Evolutionary conservation across 2,329 filamentous ascomycete species (phyloP).

Genomic region (Cladophialophora yegresii): DNA sequence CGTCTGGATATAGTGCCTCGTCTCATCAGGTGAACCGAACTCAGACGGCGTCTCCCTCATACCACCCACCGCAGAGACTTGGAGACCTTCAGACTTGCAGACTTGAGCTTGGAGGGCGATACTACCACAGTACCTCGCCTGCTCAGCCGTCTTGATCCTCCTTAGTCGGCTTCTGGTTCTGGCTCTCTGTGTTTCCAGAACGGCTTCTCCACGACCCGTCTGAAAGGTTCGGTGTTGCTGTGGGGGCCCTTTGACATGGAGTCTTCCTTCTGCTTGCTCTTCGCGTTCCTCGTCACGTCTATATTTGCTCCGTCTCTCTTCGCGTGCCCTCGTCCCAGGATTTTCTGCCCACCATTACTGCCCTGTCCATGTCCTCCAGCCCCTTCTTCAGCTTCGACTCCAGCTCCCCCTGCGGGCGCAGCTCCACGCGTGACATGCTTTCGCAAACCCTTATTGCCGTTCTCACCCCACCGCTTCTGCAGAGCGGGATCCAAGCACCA

Average conservation of each 20-base stretch:
- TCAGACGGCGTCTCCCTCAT: no score
- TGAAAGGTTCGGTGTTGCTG: constrained; percentile 3
- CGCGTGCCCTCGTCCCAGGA: constrained; percentile 7
- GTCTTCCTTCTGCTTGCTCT: background rate
- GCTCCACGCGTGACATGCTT: background rate
- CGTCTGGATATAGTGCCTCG: no score
- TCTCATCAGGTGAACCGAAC: no score
- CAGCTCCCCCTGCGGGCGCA: no score
- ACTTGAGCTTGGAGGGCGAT: no score
- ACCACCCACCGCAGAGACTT: no score
- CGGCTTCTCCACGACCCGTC: constrained; percentile 28
- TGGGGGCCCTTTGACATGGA: no score
- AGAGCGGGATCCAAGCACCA: constrained; percentile 51
- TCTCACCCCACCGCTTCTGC: background rate
- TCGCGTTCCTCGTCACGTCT: background rate
- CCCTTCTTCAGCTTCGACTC: background rate
- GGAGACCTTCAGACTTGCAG: no score
- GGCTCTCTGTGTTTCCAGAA: constrained; percentile 31
- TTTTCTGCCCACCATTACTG: constrained; percentile 15
- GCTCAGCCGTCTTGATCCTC: background rate
- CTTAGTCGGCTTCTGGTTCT: constrained; percentile 10
- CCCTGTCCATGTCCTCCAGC: no score
- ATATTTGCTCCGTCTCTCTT: constrained; percentile 18
- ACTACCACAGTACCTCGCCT: background rate
- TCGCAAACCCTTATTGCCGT: background rate